Conservation (phyloP, 495 filamentous ascomycete species). For the Aspergillus olivimuriae region DNA sequence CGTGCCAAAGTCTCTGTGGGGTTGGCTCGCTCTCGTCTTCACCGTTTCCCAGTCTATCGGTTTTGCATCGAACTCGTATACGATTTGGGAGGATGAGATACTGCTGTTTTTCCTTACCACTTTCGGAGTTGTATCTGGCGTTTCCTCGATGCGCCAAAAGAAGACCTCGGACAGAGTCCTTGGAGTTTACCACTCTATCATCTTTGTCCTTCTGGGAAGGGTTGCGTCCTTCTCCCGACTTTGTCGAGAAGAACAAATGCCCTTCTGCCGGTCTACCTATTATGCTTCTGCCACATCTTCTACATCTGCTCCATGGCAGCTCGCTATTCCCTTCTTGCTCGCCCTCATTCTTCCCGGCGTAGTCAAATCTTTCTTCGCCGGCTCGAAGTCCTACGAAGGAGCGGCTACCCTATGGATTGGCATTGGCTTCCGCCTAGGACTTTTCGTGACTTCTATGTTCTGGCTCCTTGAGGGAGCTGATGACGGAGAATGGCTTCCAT, state of each 20-base stretch:
- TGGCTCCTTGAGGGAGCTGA: conserved; percentile 90
- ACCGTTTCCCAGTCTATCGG: conserved; percentile 77
- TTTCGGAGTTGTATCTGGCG: conserved; percentile 68
- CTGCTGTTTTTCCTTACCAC: conserved; percentile 86
- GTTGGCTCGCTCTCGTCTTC: conserved; percentile 74
- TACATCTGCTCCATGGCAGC: conserved; percentile 87
- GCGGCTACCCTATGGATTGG: conserved; percentile 78
- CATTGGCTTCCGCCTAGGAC: conserved; percentile 66
- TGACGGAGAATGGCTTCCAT: conserved; percentile 74
- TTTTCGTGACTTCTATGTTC: conserved; percentile 71
- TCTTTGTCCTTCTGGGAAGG: conserved; percentile 77
- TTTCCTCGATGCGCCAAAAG: conserved; percentile 66
- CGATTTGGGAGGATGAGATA: conserved; percentile 97
- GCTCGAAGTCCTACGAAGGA: conserved; percentile 78
- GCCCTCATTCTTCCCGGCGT: conserved; percentile 69
- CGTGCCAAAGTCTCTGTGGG: conserved; percentile 78
- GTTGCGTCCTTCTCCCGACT: conserved; percentile 84
- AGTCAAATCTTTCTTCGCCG: conserved; percentile 68
- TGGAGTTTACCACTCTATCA: conserved; percentile 73
- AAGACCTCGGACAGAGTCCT: conserved; percentile 57
- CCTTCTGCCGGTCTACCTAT: conserved; percentile 90
- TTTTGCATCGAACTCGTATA: conserved; percentile 96
- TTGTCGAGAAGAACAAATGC: conserved; percentile 98
- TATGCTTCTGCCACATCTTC: conserved; percentile 89
- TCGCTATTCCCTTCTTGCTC: conserved; percentile 69